A percentile compares a stretch with the other conserved stretches of the same genome.
These are phyloP conservation scores for Vigna trinervia DNA, from an alignment of 306 rosid genomes.

Conservation along the genomic window DNA sequence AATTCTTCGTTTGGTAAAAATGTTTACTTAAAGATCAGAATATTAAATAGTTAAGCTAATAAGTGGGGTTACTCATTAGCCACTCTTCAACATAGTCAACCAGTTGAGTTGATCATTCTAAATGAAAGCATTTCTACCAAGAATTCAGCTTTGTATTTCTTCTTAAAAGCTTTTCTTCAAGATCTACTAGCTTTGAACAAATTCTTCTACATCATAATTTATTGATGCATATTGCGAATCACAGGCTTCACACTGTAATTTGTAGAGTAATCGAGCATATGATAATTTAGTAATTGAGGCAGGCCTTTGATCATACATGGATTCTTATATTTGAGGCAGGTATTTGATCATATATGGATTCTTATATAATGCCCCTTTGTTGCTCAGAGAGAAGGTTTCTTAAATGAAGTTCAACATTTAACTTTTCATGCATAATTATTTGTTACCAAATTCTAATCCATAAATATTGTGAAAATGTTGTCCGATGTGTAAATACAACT, in stretches of 20 bases:
- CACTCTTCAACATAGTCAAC: conserved; percentile 2
- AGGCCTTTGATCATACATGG: too few species aligned
- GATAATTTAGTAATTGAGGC: background rate
- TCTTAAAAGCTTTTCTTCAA: conserved; percentile 12
- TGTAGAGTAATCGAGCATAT: background rate
- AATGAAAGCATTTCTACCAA: background rate
- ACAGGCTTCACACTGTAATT: conserved; percentile 6
- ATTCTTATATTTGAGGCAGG: background rate
- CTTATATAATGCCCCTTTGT: conserved; percentile 15
- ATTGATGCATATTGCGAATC: background rate
- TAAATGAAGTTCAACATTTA: conserved; percentile 9
- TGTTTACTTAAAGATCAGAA: background rate
- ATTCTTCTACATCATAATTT: background rate
- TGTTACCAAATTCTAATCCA: conserved; percentile 5
- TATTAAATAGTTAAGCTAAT: background rate
- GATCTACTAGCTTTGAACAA: background rate
- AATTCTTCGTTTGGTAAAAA: background rate
- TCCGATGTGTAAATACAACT: conserved; percentile 40
- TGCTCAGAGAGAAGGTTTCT: conserved; percentile 10
- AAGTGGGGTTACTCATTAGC: background rate
- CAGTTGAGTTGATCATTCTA: conserved; percentile 10
- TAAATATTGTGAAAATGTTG: conserved; percentile 10
- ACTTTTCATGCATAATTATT: conserved; percentile 5
- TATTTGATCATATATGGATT: background rate
- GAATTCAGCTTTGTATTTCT: background rate